Conservation (phyloP, 148 eudicot species). For the Rhododendron ferrugineum region DNA sequence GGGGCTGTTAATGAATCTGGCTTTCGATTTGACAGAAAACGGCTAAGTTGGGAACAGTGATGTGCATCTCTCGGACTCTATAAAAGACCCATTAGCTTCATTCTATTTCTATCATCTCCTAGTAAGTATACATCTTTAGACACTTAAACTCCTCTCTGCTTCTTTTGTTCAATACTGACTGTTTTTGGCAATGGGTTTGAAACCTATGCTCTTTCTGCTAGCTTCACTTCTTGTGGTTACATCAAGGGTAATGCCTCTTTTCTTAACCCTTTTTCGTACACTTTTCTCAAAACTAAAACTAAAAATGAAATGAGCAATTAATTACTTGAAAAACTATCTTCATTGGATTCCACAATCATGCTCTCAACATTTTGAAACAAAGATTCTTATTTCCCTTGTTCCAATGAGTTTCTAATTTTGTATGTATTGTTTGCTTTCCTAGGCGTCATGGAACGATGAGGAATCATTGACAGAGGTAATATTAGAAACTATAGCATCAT, state of each 20-base stretch:
- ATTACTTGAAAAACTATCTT: background rate
- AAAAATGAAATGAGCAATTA: background rate
- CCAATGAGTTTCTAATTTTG: background rate
- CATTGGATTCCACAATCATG: background rate
- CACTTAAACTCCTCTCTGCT: background rate
- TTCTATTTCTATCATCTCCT: background rate
- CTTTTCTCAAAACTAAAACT: background rate
- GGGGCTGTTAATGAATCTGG: background rate
- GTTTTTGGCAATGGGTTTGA: background rate
- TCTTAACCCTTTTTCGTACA: background rate
- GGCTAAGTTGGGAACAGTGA: background rate
- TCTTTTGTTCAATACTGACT: background rate
- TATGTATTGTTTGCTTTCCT: background rate
- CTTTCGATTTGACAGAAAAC: background rate
- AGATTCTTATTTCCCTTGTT: background rate
- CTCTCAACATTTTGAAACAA: background rate
- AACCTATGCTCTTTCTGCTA: background rate
- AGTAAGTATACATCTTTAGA: background rate
- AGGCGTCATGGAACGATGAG: background rate
- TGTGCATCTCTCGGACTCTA: background rate
- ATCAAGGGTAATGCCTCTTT: background rate
- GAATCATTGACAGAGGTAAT: slow-evolving; percentile 4
- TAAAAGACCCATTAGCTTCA: background rate
- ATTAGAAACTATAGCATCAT: background rate
- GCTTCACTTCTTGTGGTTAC: background rate